phyloP scores from a whole-genome alignment of 83 land plant genomes.

The Picea engelmannii region DNA sequence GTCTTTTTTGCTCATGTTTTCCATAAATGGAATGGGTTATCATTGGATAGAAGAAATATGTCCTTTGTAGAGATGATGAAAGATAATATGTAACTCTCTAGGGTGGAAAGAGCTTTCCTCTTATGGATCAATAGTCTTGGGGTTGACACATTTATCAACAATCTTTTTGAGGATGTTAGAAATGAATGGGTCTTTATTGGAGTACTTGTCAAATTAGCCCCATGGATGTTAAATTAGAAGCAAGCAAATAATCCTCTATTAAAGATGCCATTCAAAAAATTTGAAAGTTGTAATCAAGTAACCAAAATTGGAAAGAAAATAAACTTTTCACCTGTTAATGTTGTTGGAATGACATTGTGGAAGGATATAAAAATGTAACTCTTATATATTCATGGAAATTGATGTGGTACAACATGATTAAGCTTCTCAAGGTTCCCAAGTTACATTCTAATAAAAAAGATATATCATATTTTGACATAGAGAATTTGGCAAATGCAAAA shows the following conservation, averaged over 20 bases:
- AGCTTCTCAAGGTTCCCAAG: constrained; percentile 80
- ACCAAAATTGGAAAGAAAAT: too few relatives aligned
- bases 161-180: constrained; percentile 90
- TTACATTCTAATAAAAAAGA: constrained; percentile 71
- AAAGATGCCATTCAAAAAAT: too few relatives aligned
- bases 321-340: too few relatives aligned
- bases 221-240: too few relatives aligned
- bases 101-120: constrained; percentile 90
- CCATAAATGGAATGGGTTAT: constrained; percentile 63
- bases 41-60: constrained; percentile 55
- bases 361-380: too few relatives aligned
- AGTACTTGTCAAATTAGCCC: too few relatives aligned
- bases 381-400: constrained; percentile 76
- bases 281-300: too few relatives aligned
- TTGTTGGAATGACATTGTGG: too few relatives aligned
- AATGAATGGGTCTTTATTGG: constrained; percentile 56
- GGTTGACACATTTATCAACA: constrained; percentile 67
- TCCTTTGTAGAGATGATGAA: constrained; percentile 78
- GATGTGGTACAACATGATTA: constrained; percentile 84
- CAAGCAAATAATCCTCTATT: too few relatives aligned
- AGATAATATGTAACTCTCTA: constrained; percentile 76
- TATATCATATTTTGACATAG: constrained; percentile 79
- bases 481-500: constrained; percentile 86
- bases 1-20: too few relatives aligned
- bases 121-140: constrained; percentile 98